Evolutionary conservation across 768 basidiomycete species (phyloP), one percentile per base, ranked within the genome.

Genomic region (Guyanaporus albipodus): DNA sequence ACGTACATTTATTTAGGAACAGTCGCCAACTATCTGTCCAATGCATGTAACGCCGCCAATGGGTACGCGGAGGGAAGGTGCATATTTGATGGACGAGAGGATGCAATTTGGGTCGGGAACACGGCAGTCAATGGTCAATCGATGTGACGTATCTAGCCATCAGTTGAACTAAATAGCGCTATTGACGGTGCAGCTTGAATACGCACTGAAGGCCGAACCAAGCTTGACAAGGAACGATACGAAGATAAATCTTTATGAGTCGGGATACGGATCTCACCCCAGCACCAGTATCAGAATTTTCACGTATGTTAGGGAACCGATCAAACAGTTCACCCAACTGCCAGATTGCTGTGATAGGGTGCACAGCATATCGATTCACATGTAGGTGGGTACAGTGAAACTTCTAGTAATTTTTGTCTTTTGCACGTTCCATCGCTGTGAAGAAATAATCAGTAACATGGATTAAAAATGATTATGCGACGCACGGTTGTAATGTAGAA

Each of bases 401-500:
- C 3, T 35, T 1, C 31, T 46, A 57, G 42, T 44, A 59, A 12
- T 23, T 59, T 46, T 53, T 69, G 46, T 67, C 65, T 33, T 67
- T 67, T 38, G 42, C 38, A 31, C 65, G 65, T 36, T 67, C 65
- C 65, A 69, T 67, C 3, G 66, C 66, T 69, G 49, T 6, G 17
- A 37, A 24, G 18, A 24, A 32, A 36, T 1, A 27, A 21, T 52
- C 8, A 23, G 44, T 27, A 4, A 38, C 14, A 1, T 1, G 9
- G 27, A 40, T 6, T 19, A 39, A 17, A 34, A 44, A 22, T 11
- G 34, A 43, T 34, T 48, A 15, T 73, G 87, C 57, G 42, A 60
- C 66, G 46, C 42, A 96, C 93, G 92, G 67, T 94, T 95, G 67
- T 95, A 98, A 59, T 95, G 91, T 19, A 98, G 73, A 15, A 97